Base-by-base conservation (phyloP, 164 flowering plant species). In the Nymphaea colorata region DNA sequence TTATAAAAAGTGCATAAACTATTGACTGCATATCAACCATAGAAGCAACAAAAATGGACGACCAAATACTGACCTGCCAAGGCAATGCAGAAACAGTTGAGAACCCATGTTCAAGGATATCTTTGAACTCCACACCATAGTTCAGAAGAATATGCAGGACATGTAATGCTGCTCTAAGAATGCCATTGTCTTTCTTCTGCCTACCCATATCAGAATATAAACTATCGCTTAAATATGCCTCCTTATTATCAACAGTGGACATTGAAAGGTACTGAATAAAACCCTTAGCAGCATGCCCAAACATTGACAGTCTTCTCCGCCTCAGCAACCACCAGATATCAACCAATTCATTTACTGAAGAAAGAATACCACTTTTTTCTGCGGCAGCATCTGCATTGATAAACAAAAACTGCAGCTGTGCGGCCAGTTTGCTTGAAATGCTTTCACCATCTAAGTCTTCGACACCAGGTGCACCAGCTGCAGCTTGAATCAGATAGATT, bases 201-300 rank as follows among this genome's bases (percentile, higher is more conserved):
- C 82, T 82, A 61, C 74, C 44, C 62, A 82, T 70, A 60, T 82
- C 83, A 69, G 73, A 73, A 70, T 75, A 77, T 62, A 67, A 70
- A 55, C 77, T 73, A 75, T 71, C 72, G 8, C 36, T n/a, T 43
- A 78, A 68, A 43, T 74, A 76, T 75, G 77, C 76, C 75, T 77
- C 79, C 68, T 70, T 73, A 73, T 71, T 61, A 64, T 68, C 81
- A 45, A 78, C 74, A 55, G 92, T 89, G 6, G 97, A 83, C 78
- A 76, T 78, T 60, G 85, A 81, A 76, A 93, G 96, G 74, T 79
- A 89, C 61, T 88, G 82, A 76, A 86, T 78, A 67, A 82, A 93
- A 73, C 96, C 96, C 74, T 79, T 79, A 72, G 97, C 96, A 53
- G 98, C 91, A 75, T 80, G 83, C 67, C 97, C 97, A 83, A 91